Evolutionary conservation across 78 protist species (phyloP).

Genomic region (Dictyostelium discoideum): DNA sequence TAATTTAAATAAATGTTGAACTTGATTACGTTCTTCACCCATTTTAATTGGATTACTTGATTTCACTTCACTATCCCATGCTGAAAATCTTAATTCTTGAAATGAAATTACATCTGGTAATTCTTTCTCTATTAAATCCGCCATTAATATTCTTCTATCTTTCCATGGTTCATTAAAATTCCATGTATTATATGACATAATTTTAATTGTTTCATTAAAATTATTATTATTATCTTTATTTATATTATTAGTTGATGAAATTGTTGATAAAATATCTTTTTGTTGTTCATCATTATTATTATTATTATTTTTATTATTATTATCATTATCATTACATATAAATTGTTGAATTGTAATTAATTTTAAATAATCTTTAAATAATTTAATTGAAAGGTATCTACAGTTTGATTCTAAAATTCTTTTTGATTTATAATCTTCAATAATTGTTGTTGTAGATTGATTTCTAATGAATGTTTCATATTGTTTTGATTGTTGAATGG

Average conservation of each 20-base stretch:
- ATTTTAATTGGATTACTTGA: not conserved
- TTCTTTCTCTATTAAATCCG: not conserved
- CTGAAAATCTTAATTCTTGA: slow-evolving; percentile 40
- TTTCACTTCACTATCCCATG: slow-evolving; percentile 34
- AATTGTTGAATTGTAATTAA: not conserved
- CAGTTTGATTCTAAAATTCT: not conserved
- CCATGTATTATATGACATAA: slow-evolving; percentile 62
- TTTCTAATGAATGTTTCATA: not conserved
- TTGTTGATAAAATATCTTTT: not conserved
- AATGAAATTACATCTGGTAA: slow-evolving; percentile 51
- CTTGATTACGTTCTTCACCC: slow-evolving; percentile 67
- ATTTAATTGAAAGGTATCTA: not conserved
- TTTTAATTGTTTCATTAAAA: not conserved
- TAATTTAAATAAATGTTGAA: slow-evolving; percentile 30
- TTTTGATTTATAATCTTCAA: not conserved
- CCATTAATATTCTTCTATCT: slow-evolving; percentile 27
- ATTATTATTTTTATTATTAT: not conserved
- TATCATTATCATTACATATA: not conserved
- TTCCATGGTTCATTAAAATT: slow-evolving; percentile 63
- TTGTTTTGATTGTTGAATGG: not conserved
- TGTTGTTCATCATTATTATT: not conserved
- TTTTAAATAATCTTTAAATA: not conserved
- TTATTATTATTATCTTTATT: not conserved
- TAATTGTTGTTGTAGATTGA: not conserved
- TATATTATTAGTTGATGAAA: not conserved